Conservation (phyloP, 73 alveolate genomes). For the Stentor coeruleus region DNA sequence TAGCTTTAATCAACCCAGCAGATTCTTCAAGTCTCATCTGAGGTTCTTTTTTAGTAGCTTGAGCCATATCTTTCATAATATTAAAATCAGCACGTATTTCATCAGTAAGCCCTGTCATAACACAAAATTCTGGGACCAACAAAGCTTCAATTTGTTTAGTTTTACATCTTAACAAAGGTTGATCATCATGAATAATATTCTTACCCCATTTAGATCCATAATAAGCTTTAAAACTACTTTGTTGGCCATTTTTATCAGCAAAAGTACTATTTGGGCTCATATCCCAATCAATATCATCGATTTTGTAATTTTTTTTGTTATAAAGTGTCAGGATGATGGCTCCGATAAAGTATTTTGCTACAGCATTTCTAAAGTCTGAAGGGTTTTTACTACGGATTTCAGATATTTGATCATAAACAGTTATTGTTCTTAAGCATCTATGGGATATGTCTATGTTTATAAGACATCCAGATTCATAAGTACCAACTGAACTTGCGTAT, state of each 20-base stretch:
- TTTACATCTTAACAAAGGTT: conserved; percentile 61
- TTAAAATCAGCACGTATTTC: conserved; percentile 82
- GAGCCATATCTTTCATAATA: conserved; percentile 83
- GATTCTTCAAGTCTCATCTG: conserved; percentile 77
- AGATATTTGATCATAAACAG: conserved; percentile 41
- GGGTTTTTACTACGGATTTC: conserved; percentile 26
- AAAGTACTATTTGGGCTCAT: conserved; percentile 56
- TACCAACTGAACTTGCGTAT: conserved; percentile 35
- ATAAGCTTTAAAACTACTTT: conserved; percentile 58
- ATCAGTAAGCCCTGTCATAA: conserved; percentile 94
- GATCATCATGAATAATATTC: conserved; percentile 43
- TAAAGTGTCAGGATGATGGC: conserved; percentile 71
- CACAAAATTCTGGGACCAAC: conserved; percentile 73
- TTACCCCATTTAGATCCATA: conserved; percentile 51
- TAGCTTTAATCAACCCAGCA: conserved; percentile 61
- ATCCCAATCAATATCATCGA: conserved; percentile 68
- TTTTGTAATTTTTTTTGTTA: conserved; percentile 74
- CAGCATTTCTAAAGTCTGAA: conserved; percentile 21
- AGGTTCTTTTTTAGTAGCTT: conserved; percentile 75
- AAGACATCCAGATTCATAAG: conserved; percentile 44
- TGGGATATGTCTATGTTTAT: conserved; percentile 55
- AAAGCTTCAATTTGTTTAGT: conserved; percentile 34
- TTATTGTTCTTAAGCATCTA: conserved; percentile 50
- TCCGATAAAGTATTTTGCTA: conserved; percentile 50
- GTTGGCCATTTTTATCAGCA: conserved; percentile 47